Evolutionary conservation across 306 rosid genomes (phyloP), one percentile per base, ranked within the genome.

Genomic region (Medicago ruthenica): DNA sequence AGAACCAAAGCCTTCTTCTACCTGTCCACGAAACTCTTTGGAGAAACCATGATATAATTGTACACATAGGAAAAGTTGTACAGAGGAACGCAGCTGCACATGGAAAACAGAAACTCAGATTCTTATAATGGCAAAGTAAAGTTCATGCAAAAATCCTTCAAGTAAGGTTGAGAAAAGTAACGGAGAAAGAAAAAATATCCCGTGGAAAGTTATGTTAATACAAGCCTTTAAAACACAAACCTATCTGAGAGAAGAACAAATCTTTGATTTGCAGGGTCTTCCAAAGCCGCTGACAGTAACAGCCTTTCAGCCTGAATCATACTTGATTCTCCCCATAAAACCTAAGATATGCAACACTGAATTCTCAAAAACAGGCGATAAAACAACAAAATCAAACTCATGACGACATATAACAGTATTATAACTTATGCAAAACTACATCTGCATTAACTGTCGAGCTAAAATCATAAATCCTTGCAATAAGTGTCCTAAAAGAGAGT

Each of bases 1-100:
- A 81, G 81, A 79, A 69, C 68, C 73, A 81, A 74, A 83, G 82
- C 85, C 82, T 54, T 82, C 90, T 86, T 86, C 90, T 87, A 95
- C 99, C 97, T 95, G 99, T 95, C 99, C 84, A 92, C 97, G 44
- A 90, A 92, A 79, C 99, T 95, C 88, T 78, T 88, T 17, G 88
- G 87, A 77, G 99, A 92, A 79, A 80, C 84, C 91, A 92, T 95
- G 89, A 90, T 45, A 63, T 92, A 95, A 81, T 77, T 84, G 88
- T 95, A 95, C 77, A 89, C 77, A 36, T 83, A 89, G 86, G 92
- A 78, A 83, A 95, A 95, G 90, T 95, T 92, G 90, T 95, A 92
- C 61, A 95, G 78, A 50, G 97, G 99, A 88, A 92, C 97, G 70
- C 99, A 95, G 83, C 99, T 95, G 93, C 96, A 77, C 64, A 79